Percentiles rank a stretch among this genome's conserved stretches.
Evolutionary conservation across 2,329 filamentous ascomycete species (phyloP).

Genomic region (Pseudodiploospora longispora): DNA sequence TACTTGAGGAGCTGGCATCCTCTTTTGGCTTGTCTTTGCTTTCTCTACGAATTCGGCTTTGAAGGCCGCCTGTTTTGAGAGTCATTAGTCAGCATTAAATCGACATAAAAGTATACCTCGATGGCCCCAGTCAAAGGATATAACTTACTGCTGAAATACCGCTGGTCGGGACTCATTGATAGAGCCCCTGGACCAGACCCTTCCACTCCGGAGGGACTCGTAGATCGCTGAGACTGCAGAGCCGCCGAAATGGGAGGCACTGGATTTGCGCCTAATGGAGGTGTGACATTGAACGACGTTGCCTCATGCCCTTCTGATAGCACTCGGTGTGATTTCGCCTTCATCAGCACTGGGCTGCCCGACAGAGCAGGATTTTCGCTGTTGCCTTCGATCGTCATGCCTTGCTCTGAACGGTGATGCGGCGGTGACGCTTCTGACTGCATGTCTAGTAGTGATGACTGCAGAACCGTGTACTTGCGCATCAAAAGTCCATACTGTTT

Average conservation of each 20-base stretch:
- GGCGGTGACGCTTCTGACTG: conserved; percentile 22
- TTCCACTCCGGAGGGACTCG: conserved; percentile 29
- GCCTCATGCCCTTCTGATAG: conserved; percentile 38
- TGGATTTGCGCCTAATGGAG: conserved; percentile 29
- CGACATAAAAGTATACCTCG: neutral
- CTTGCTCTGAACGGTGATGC: conserved; percentile 13
- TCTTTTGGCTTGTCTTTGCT: conserved; percentile 39
- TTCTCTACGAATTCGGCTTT: conserved; percentile 40
- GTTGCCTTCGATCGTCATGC: conserved; percentile 19
- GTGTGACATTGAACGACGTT: conserved; percentile 34
- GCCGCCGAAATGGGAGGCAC: conserved; percentile 19
- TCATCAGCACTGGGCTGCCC: conserved; percentile 30
- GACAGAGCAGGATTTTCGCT: conserved; percentile 29
- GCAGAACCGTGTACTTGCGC: conserved; percentile 44
- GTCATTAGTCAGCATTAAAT: conserved; percentile 3
- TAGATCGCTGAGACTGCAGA: conserved; percentile 24
- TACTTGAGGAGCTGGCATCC: conserved; percentile 22
- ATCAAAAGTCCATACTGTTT: conserved; percentile 41
- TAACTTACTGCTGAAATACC: conserved; percentile 38
- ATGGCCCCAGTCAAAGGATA: neutral
- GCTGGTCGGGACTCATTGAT: conserved; percentile 29
- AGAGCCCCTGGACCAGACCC: conserved; percentile 17
- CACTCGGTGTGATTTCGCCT: conserved; percentile 29
- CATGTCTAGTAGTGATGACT: conserved; percentile 42
- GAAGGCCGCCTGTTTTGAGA: conserved; percentile 33